phyloP scores from a whole-genome alignment of 164 flowering plant genomes.

The Tinospora cordifolia region DNA sequence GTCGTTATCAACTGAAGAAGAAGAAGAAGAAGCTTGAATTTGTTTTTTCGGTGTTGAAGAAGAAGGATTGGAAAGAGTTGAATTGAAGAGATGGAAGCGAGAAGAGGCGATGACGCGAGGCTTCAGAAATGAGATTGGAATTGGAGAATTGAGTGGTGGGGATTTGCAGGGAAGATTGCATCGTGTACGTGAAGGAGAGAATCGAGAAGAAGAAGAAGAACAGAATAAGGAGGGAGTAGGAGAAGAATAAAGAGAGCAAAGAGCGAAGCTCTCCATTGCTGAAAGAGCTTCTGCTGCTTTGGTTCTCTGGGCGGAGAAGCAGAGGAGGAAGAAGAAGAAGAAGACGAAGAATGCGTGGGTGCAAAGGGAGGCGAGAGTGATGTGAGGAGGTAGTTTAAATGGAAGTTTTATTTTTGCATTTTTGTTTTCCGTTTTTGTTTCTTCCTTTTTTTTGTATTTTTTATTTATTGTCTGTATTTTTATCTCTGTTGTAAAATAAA shows the following conservation, averaged over 20 bases:
- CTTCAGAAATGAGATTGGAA: slow-evolving; percentile 9
- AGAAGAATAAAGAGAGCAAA: slow-evolving; percentile 21
- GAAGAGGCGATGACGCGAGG: slow-evolving; percentile 5
- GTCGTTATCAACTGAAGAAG: neutral
- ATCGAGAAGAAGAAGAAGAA: slow-evolving; percentile 12
- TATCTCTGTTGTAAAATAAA: too few relatives aligned
- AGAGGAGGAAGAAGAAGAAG: neutral
- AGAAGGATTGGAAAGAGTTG: slow-evolving; percentile 11
- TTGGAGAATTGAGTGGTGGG: slow-evolving; percentile 15
- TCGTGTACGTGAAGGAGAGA: slow-evolving; percentile 19
- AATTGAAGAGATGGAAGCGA: slow-evolving; percentile 9
- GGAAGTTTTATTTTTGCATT: neutral
- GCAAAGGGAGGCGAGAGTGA: neutral
- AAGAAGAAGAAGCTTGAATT: slow-evolving; percentile 8
- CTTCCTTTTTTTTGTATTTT: too few relatives aligned
- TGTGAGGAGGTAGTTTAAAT: neutral
- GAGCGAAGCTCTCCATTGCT: slow-evolving; percentile 28
- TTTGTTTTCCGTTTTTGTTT: too few relatives aligned
- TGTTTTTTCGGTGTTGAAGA: neutral
- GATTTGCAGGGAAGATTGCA: slow-evolving; percentile 16
- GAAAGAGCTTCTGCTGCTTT: too few relatives aligned
- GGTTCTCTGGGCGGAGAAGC: neutral
- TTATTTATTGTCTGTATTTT: too few relatives aligned
- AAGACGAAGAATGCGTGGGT: neutral
- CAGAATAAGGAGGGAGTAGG: slow-evolving; percentile 7